Evolutionary conservation across 192 early-diverging fungal species (phyloP), one percentile per base, ranked within the genome.

Genomic region (Backusella australiensis): DNA sequence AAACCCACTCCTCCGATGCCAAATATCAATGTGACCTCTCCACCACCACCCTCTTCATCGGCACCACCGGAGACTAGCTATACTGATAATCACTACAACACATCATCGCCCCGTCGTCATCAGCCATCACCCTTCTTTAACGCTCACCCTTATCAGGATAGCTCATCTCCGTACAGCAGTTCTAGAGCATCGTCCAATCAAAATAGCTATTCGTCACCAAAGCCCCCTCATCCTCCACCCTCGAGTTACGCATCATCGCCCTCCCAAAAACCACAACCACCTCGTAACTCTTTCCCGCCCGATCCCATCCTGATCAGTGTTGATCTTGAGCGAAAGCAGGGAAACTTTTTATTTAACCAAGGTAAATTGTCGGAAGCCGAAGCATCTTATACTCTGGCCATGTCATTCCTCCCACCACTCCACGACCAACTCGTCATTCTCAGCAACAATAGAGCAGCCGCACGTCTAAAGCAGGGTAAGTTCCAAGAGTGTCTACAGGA

Each of bases 351-450:
- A 19, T 99, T 96, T 84, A 96, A 96, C 78, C 85, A 92, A 36
- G 98, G 98, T 3, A 93, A 97, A 82, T 96, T 91, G 80, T 88
- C 85, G 49, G 92, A 94, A 6, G 95, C 97, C 0, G 91, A 92
- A 41, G 77, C 79, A 3, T 85, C 83, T 11, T 99, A 99, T 81
- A 87, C 88, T 1, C 74, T 72, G 8, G 91, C 94, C 0, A 85
- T 97, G 11, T 63, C 78, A 32, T 72, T 79, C 8, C 86, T 98
- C 0, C 90, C 96, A 1, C 38, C 74, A 29, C 59, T 73, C 15
- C 96, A 99, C 76, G 77, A 90, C 15, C 69, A 88, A 5, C 76
- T 90, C 14, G 86, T 94, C 2, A 70, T 93, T 6, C 80, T 96
- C 29, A 88, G 88, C 83, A 96, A 95, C 85, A 97, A 98, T 82